phyloP scores from a whole-genome alignment of 352 stramenopile species.

The Globisporangium cystogenes region DNA sequence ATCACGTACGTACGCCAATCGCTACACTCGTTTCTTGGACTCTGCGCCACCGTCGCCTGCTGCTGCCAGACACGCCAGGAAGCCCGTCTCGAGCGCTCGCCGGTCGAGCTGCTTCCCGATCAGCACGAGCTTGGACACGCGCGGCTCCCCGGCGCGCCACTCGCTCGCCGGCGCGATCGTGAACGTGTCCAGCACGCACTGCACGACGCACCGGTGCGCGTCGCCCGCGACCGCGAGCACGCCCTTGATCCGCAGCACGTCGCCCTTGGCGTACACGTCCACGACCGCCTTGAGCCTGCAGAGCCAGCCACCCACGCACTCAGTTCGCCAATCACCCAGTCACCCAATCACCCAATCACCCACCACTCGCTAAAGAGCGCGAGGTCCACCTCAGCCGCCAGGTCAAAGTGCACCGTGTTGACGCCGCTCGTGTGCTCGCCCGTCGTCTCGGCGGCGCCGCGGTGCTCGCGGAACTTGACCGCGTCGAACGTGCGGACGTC shows the following conservation, averaged over 20 bases:
- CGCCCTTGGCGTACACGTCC: conserved; percentile 40
- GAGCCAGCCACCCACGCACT: neutral
- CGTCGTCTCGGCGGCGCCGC: conserved; percentile 1
- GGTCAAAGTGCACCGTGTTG: conserved; percentile 49
- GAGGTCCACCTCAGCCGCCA: conserved; percentile 40
- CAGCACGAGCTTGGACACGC: conserved; percentile 49
- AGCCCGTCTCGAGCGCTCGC: conserved; percentile 33
- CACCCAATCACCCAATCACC: conserved; percentile 2
- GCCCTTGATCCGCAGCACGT: conserved; percentile 65
- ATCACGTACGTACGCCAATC: no score
- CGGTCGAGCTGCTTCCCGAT: conserved; percentile 57
- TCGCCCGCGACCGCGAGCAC: conserved; percentile 45
- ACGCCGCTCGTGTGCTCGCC: conserved; percentile 46
- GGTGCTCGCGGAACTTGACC: conserved; percentile 30
- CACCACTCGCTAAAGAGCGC: conserved; percentile 52
- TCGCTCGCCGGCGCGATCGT: conserved; percentile 49
- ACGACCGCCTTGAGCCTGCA: conserved; percentile 43
- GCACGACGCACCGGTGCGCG: conserved; percentile 45
- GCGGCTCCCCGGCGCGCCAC: conserved; percentile 29
- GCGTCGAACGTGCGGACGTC: conserved; percentile 72
- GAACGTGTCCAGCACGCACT: conserved; percentile 72
- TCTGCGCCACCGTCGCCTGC: neutral
- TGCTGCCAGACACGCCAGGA: conserved; percentile 40
- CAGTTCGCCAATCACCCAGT: no score
- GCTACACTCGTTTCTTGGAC: neutral